Evolutionary conservation across 202 grass and related monocot species (phyloP), one percentile per base, ranked within the genome.

Genomic region (Saccharum hybrid): DNA sequence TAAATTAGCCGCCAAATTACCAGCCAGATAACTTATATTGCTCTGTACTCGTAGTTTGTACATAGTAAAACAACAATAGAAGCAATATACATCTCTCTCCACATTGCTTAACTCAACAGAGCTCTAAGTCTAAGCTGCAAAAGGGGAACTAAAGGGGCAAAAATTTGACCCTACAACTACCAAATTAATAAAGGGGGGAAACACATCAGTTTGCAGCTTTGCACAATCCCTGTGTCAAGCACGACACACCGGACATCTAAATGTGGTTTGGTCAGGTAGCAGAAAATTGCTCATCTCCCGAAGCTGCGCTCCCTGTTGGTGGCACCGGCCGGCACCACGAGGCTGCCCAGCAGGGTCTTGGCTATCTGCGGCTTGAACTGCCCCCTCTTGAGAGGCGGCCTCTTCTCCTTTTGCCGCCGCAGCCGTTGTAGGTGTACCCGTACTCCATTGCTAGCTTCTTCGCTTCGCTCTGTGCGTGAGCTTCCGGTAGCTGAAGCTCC

Each of bases 291-390:
- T 72, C 8, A 60, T 86, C 90, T 91, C 28, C 74, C 66, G 74
- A 86, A 83, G 74, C 79, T 82, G 21, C 14, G 72, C 9, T 77
- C 39, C 52, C 68, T 45, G 70, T 46, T 89, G 62, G 68, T 80
- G 74, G 74, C 16, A 61, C 67, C 66, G 42, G 21, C 18, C 1
- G 89, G 89, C 54, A 48, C 84, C 10, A 71, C 72, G 59, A 88
- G 52, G 74, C 62, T 52, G 43, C 84, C 34, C 26, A 92, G 65
- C 49, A 91, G 59, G 6, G 85, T 76, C 86, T 63, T 86, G 33
- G 79, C 85, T 7, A 94, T 85, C 52, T 85, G 87, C 75, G 84
- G 11, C 73, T 94, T 92, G 66, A 94, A 75, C 80, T 94, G 93
- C 3, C 93, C 90, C 36, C 93, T 69, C 74, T 88, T 94, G 7